Evolutionary conservation across 306 rosid species (phyloP).

Genomic region (Nissolia schottii): DNA sequence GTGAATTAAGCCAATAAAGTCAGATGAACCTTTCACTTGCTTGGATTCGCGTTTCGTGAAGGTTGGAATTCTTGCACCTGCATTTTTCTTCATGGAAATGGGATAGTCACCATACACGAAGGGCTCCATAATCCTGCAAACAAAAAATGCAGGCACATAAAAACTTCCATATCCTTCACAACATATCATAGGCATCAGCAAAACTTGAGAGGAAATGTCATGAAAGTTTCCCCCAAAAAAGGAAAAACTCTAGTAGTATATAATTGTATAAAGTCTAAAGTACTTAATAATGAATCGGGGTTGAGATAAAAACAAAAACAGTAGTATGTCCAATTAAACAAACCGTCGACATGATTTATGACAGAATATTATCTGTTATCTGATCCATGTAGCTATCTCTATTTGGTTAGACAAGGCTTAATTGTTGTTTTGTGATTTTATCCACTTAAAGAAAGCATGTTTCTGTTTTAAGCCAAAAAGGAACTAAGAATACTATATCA

Average conservation of each 20-base stretch:
- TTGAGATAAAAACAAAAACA: neutral
- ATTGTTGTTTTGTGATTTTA: too few relatives aligned
- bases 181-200: neutral
- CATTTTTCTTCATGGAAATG: conserved; percentile 41
- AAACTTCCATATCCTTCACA: neutral
- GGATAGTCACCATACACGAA: conserved; percentile 69
- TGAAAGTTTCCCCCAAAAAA: neutral
- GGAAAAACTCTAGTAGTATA: neutral
- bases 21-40: conserved; percentile 51
- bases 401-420: too few relatives aligned
- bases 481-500: neutral
- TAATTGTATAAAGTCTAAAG: neutral
- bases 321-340: neutral
- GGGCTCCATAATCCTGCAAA: conserved; percentile 59
- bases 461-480: neutral
- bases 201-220: neutral
- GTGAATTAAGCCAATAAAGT: conserved; percentile 51
- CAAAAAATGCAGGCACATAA: neutral
- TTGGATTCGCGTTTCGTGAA: conserved; percentile 40
- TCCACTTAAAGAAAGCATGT: neutral
- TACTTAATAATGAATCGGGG: neutral
- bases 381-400: too few relatives aligned
- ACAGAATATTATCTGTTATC: too few relatives aligned
- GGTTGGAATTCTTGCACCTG: conserved; percentile 50
- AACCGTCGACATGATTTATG: too few relatives aligned